phyloP scores from a whole-genome alignment of 495 filamentous ascomycete genomes.

The Penicillium riverlandense region DNA sequence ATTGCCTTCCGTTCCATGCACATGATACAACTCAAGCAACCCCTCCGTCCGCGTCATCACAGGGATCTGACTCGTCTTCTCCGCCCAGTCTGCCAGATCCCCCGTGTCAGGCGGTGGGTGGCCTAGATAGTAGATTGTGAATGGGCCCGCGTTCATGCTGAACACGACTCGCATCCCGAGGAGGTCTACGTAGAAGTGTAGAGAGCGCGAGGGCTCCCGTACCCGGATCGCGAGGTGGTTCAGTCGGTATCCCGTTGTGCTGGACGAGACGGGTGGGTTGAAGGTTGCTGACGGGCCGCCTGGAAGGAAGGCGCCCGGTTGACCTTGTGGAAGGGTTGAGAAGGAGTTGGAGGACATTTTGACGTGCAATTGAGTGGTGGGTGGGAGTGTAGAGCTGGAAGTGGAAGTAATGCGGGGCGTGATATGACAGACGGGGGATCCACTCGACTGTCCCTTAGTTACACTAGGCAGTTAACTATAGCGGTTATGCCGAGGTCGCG shows the following conservation, averaged over 20 bases:
- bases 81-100: conserved; percentile 19
- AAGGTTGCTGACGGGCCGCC: conserved; percentile 21
- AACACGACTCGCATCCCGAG: conserved; percentile 44
- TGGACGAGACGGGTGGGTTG: conserved; percentile 17
- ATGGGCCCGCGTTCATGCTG: conserved; percentile 37
- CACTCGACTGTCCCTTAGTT: too few relatives aligned
- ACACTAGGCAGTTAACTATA: too few relatives aligned
- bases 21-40: conserved; percentile 29
- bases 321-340: too few relatives aligned
- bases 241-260: conserved; percentile 34
- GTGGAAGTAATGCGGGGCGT: too few relatives aligned
- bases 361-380: too few relatives aligned
- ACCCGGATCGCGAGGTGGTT: conserved; percentile 41
- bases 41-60: conserved; percentile 22
- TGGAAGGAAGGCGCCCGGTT: conserved; percentile 20
- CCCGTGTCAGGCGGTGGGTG: conserved; percentile 21
- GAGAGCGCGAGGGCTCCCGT: conserved; percentile 26
- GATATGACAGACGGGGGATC: too few relatives aligned
- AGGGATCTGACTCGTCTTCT: conserved; percentile 15
- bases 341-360: too few relatives aligned
- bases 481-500: too few relatives aligned
- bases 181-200: conserved; percentile 39
- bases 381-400: too few relatives aligned
- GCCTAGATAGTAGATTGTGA: conserved; percentile 38
- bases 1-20: conserved; percentile 23